Conservation (phyloP, 352 stramenopile species). For the Globisporangium carolinianum region DNA sequence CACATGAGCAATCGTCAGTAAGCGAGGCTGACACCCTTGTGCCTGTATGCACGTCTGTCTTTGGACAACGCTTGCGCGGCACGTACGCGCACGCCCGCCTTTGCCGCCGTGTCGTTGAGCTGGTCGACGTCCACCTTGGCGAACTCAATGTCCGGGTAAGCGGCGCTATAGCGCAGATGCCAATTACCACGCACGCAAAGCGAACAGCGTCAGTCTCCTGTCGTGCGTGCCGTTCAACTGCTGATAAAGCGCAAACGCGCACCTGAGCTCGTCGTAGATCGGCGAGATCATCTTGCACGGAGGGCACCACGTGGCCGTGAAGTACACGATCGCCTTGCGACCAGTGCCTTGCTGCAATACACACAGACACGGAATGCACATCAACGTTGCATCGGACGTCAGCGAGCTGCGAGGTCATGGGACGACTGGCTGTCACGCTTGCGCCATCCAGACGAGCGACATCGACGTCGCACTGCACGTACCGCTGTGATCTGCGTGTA, state of each 20-base stretch:
- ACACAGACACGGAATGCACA: no score
- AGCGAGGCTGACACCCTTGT: background rate
- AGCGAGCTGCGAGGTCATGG: no score
- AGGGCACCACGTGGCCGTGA: conserved; percentile 87
- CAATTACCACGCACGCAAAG: background rate
- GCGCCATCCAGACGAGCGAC: background rate
- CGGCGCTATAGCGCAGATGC: conserved; percentile 21
- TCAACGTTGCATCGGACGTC: no score
- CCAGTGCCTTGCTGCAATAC: conserved; percentile 41
- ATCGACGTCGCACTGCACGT: conserved; percentile 6
- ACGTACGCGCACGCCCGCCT: conserved; percentile 77
- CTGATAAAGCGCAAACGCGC: background rate
- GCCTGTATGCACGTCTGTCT: no score
- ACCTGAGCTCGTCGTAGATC: conserved; percentile 85
- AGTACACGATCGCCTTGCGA: conserved; percentile 83
- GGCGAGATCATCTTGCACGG: conserved; percentile 89
- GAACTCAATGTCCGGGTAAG: conserved; percentile 68
- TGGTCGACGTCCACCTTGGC: conserved; percentile 85
- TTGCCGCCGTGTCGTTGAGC: conserved; percentile 67
- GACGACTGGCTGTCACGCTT: no score
- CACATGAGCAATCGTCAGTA: background rate
- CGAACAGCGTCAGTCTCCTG: background rate
- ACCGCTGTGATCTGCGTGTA: conserved; percentile 70
- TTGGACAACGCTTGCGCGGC: no score
- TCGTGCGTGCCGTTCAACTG: background rate